Evolutionary conservation across 176 grass and related monocot species (phyloP).

Genomic region (Saccharum spontaneum): DNA sequence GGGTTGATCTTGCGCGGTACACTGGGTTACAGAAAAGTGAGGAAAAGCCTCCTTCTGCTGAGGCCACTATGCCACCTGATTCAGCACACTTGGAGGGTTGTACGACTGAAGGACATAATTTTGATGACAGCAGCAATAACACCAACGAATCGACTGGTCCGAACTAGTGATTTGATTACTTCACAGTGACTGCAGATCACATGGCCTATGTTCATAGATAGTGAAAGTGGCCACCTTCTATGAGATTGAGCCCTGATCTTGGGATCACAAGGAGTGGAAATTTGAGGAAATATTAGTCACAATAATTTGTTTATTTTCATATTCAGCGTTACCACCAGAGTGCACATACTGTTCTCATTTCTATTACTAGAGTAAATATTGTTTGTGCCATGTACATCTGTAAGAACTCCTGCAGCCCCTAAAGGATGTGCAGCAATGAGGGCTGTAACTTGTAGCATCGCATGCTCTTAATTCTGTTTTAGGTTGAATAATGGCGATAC

Average conservation of each 20-base stretch:
- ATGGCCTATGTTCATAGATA: neutral
- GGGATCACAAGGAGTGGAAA: neutral
- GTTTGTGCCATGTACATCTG: conserved; percentile 14
- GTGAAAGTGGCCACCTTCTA: neutral
- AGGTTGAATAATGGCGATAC: neutral
- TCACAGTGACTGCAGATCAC: conserved; percentile 1
- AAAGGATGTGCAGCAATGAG: neutral
- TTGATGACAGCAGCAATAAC: conserved; percentile 49
- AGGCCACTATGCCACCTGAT: conserved; percentile 41
- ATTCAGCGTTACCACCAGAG: neutral
- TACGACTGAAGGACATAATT: conserved; percentile 45
- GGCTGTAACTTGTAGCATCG: neutral
- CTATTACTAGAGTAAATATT: conserved; percentile 11
- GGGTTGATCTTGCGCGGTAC: conserved; percentile 93
- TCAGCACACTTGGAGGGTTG: conserved; percentile 48
- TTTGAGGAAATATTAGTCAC: neutral
- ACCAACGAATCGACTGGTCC: conserved; percentile 39
- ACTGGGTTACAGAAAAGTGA: conserved; percentile 68
- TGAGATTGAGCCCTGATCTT: neutral
- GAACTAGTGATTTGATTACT: conserved; percentile 30
- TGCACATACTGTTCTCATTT: neutral
- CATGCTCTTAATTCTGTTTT: conserved; percentile 16
- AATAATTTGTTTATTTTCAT: neutral
- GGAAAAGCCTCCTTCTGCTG: conserved; percentile 37
- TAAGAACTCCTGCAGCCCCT: neutral